Base-by-base conservation (phyloP, 192 early-diverging fungal species). In the Entomortierella beljakovae region DNA sequence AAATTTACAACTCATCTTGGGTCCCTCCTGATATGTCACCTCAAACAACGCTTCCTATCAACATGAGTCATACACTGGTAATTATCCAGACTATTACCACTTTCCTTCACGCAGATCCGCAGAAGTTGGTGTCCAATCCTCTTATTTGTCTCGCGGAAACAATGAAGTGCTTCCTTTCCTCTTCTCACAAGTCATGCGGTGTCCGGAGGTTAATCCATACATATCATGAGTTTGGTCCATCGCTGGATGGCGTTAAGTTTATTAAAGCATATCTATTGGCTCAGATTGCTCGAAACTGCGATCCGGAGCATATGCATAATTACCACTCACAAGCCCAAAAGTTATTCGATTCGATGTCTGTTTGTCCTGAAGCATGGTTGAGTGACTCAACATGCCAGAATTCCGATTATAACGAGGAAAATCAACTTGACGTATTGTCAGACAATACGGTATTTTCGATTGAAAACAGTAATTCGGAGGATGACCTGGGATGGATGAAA, bases 261-360 rank as follows among this genome's bases (percentile, higher is more conserved):
- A 57, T 86, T 11, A 77, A 83, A 43, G 85, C 85, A 0, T 86
- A 80, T 42, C 81, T 74, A 11, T 71, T 81, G 38, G 37, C 83
- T 3, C 76, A 79, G 32, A 59, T 86, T 11, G 83, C 83, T 1
- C 80, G 82, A 25, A 69, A 84, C 57, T 71, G 73, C 9, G 63
- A 64, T 2, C 29, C 49, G 20, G 38, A 32, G 6, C 7, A 10
- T 25, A 65, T 67, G 42, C 50, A 42, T 11, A n/a, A 25, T n/a
- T 74, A 61, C 29, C 55, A 74, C 32, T 26, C 11, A 26, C 18
- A 60, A 32, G 71, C 71, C 10, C 28, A 61, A 10, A 20, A 33
- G 13, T 25, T 74, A 13, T 74, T 66, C 26, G 6, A 6, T 26
- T 23, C 32, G n/a, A 74, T 74, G 71, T 64, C 55, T 2, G 67